A percentile compares a stretch with the other conserved stretches of the same genome.
Conservation (phyloP, 2,329 filamentous ascomycete genomes). For the Claviceps africana region DNA sequence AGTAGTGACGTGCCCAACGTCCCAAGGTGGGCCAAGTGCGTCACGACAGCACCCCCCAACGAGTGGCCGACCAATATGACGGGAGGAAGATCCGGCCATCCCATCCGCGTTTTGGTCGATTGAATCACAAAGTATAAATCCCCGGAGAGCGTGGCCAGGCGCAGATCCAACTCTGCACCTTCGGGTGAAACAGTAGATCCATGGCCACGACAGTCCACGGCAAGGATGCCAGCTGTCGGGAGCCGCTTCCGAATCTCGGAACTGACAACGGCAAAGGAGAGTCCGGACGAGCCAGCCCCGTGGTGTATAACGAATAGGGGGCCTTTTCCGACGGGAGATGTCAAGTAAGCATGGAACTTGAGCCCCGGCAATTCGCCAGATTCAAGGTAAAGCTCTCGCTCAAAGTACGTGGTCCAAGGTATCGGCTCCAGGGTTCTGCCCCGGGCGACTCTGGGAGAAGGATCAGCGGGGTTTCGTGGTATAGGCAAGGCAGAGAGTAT, state of each 20-base stretch:
- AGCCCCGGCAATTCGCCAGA: slow-evolving; percentile 32
- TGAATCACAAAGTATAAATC: slow-evolving; percentile 61
- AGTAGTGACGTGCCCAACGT: slow-evolving; percentile 54
- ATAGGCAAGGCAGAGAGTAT: background rate
- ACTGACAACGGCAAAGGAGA: slow-evolving; percentile 77
- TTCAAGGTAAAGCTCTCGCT: slow-evolving; percentile 67
- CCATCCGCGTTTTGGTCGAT: slow-evolving; percentile 52
- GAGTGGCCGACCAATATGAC: slow-evolving; percentile 84
- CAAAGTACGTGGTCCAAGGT: slow-evolving; percentile 83
- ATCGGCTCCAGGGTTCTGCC: slow-evolving; percentile 49
- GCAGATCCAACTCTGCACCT: slow-evolving; percentile 43
- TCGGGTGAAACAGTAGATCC: slow-evolving; percentile 49
- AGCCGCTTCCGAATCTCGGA: slow-evolving; percentile 63
- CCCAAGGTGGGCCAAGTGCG: slow-evolving; percentile 59
- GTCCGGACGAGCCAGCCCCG: slow-evolving; percentile 81
- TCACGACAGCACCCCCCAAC: slow-evolving; percentile 84
- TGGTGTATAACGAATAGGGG: slow-evolving; percentile 91
- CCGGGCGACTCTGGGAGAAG: slow-evolving; percentile 27
- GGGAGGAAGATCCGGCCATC: slow-evolving; percentile 60
- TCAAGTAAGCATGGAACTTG: slow-evolving; percentile 76
- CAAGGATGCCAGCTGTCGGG: slow-evolving; percentile 70
- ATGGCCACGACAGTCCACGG: slow-evolving; percentile 76
- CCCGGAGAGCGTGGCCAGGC: slow-evolving; percentile 53
- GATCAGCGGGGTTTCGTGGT: slow-evolving; percentile 7
- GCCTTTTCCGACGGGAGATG: slow-evolving; percentile 57